Evolutionary conservation across 2,329 filamentous ascomycete species (phyloP).

Genomic region (Xylaria sp.): DNA sequence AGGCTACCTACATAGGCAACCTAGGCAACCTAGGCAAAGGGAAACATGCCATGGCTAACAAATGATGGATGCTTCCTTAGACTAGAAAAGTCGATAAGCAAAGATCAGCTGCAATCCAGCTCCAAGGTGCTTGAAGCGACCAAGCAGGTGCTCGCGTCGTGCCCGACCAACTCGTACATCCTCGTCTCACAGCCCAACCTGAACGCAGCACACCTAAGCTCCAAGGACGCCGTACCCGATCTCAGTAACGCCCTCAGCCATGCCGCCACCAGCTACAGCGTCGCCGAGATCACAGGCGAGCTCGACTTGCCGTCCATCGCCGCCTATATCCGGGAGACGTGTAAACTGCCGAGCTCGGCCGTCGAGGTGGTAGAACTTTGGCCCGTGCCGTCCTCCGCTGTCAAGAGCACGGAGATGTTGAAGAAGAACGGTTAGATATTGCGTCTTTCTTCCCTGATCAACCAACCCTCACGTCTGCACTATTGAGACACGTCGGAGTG

Average conservation of each 20-base stretch:
- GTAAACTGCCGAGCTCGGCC: slow-evolving; percentile 53
- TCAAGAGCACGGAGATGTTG: slow-evolving; percentile 58
- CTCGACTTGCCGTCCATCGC: slow-evolving; percentile 55
- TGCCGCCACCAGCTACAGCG: slow-evolving; percentile 56
- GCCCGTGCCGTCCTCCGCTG: slow-evolving; percentile 50
- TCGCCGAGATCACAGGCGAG: slow-evolving; percentile 68
- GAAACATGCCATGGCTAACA: slow-evolving; percentile 7
- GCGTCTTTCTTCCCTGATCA: neutral
- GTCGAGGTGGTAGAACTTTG: slow-evolving; percentile 56
- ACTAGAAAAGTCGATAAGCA: slow-evolving; percentile 49
- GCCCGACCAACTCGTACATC: slow-evolving; percentile 80
- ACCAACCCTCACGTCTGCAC: neutral
- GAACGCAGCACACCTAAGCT: slow-evolving; percentile 73
- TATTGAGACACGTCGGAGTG: neutral
- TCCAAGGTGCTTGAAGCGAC: slow-evolving; percentile 56
- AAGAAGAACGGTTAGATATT: slow-evolving; percentile 59
- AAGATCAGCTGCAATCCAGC: slow-evolving; percentile 60
- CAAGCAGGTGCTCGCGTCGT: slow-evolving; percentile 67
- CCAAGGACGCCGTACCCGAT: slow-evolving; percentile 59
- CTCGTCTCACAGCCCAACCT: slow-evolving; percentile 81
- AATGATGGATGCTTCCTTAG: slow-evolving; percentile 30
- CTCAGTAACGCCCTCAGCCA: slow-evolving; percentile 56
- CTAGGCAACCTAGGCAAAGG: neutral
- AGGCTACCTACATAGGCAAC: neutral
- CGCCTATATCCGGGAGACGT: slow-evolving; percentile 59